A percentile compares a stretch with the other conserved stretches of the same genome.
Evolutionary conservation across 2,329 filamentous ascomycete genomes (phyloP).

Genomic region (Fusarium gaditjirri): DNA sequence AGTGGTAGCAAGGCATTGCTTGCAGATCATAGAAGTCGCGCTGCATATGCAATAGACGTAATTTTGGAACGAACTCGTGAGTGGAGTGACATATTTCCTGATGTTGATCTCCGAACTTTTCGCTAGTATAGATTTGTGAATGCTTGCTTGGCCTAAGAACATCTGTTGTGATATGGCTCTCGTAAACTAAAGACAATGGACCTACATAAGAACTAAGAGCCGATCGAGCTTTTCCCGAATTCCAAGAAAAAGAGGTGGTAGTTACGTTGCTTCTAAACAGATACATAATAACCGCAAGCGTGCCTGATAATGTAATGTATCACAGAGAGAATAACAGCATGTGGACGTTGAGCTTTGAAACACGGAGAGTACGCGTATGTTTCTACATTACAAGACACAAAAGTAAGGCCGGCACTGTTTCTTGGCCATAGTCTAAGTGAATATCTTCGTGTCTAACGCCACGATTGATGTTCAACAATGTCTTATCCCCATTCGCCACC

Average conservation of each 20-base stretch:
- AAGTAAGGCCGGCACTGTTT: not conserved
- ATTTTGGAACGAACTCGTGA: not conserved
- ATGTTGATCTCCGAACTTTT: not conserved
- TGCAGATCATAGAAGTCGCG: not conserved
- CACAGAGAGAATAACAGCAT: not conserved
- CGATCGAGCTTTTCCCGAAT: not conserved
- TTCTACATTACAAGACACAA: not conserved
- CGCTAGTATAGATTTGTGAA: not conserved
- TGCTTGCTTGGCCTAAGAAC: not conserved
- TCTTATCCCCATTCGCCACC: conserved; percentile 13
- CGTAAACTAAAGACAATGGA: not conserved
- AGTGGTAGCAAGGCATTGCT: not conserved
- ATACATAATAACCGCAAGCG: not conserved
- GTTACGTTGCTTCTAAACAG: not conserved
- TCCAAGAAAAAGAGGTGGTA: not conserved
- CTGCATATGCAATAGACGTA: not conserved
- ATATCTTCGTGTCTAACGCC: not conserved
- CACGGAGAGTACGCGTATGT: not conserved
- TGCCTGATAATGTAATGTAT: not conserved
- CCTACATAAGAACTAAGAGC: not conserved
- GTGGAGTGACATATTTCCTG: not conserved
- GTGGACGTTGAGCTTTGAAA: not conserved
- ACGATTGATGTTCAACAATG: conserved; percentile 4
- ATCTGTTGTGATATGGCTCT: not conserved
- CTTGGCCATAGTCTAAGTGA: not conserved